Conservation (phyloP, 768 basidiomycete species). For the Rhizopogon sp. region DNA sequence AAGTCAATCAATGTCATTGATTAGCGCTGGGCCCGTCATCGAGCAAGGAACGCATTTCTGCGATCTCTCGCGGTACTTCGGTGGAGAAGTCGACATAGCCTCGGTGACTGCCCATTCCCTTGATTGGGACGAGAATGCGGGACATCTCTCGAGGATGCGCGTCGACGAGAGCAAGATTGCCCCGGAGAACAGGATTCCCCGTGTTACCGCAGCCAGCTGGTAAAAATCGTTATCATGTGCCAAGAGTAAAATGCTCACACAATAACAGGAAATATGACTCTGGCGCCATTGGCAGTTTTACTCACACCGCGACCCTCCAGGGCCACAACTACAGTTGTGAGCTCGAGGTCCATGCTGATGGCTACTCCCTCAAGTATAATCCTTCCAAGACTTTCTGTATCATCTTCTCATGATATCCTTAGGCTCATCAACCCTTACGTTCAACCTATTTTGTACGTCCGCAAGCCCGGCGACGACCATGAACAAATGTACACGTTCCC, state of each 20-base stretch:
- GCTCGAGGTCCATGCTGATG: slow-evolving; percentile 91
- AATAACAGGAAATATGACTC: slow-evolving; percentile 82
- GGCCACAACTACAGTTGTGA: slow-evolving; percentile 93
- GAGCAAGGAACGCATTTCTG: slow-evolving; percentile 98
- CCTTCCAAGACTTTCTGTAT: background rate
- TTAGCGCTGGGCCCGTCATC: slow-evolving; percentile 70
- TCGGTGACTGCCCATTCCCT: slow-evolving; percentile 81
- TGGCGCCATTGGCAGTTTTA: slow-evolving; percentile 91
- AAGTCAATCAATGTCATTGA: background rate
- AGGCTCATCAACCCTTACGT: slow-evolving; percentile 93
- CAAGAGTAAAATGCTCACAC: background rate
- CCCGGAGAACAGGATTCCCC: slow-evolving; percentile 87
- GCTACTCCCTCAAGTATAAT: slow-evolving; percentile 76
- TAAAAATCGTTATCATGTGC: slow-evolving; percentile 20
- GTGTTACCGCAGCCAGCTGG: slow-evolving; percentile 92
- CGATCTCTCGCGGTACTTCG: slow-evolving; percentile 95
- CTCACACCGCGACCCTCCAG: slow-evolving; percentile 87
- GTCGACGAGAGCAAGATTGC: slow-evolving; percentile 84
- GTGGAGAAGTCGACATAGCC: slow-evolving; percentile 87
- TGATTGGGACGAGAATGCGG: slow-evolving; percentile 90
- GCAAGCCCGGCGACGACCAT: slow-evolving; percentile 75
- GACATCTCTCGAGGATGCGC: slow-evolving; percentile 71
- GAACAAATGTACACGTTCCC: slow-evolving; percentile 69
- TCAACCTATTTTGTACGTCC: slow-evolving; percentile 81
- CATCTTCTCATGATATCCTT: slow-evolving; percentile 7